Percentiles rank a stretch among this genome's conserved stretches.
Conservation (phyloP, 1,139 yeast genomes). For the Geotrichum citri-aurantii region DNA sequence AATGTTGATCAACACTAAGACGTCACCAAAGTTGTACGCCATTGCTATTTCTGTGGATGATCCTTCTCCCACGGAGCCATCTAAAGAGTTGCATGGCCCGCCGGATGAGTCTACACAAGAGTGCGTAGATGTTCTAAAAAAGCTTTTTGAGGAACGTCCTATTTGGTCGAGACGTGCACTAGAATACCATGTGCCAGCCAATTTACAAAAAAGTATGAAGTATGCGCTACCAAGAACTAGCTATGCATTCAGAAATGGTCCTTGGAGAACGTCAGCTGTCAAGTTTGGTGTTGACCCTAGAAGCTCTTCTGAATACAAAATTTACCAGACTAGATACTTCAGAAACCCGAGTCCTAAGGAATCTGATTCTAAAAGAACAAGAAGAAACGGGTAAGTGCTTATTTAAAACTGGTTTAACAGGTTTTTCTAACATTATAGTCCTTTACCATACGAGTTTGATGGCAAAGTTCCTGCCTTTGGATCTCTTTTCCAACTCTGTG, state of each 20-base stretch:
- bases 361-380: slow-evolving; percentile 9
- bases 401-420: slow-evolving; percentile 12
- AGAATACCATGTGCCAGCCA: slow-evolving; percentile 45
- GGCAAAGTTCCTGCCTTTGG: slow-evolving; percentile 66
- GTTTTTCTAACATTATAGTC: slow-evolving; percentile 19
- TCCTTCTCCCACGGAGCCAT: slow-evolving; percentile 42
- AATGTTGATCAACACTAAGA: slow-evolving; percentile 31
- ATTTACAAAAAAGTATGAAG: slow-evolving; percentile 47
- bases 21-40: slow-evolving; percentile 32
- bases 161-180: slow-evolving; percentile 82
- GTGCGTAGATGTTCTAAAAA: slow-evolving; percentile 50
- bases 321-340: slow-evolving; percentile 81
- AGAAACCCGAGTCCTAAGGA: slow-evolving; percentile 33
- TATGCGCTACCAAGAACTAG: slow-evolving; percentile 80
- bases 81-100: slow-evolving; percentile 36
- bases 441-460: slow-evolving; percentile 54
- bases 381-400: slow-evolving; percentile 1
- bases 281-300: slow-evolving; percentile 77
- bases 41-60: slow-evolving; percentile 22
- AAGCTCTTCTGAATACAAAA: slow-evolving; percentile 47
- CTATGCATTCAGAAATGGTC: slow-evolving; percentile 79
- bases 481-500: slow-evolving; percentile 76
- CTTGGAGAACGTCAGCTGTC: slow-evolving; percentile 90
- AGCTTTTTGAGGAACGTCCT: slow-evolving; percentile 64
- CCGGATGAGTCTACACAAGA: slow-evolving; percentile 30